phyloP scores from a whole-genome alignment of 1,284 basidiomycete genomes.

The Malassezia nana region DNA sequence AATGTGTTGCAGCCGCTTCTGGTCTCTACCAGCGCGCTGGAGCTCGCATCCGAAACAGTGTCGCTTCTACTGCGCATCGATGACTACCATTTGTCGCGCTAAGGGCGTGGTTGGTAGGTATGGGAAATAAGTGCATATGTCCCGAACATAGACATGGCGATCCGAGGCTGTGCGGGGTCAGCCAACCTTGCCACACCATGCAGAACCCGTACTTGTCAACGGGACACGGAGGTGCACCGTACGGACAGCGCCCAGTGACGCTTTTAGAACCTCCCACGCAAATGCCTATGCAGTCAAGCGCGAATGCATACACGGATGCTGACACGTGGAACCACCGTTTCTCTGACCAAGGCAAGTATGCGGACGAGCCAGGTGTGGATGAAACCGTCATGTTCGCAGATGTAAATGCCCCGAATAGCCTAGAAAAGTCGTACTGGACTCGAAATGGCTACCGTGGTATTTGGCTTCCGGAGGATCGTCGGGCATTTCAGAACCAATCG shows the following conservation, averaged over 20 bases:
- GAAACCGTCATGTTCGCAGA: slow-evolving; percentile 1
- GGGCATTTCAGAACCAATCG: slow-evolving; percentile 29
- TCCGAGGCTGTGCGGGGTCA: background rate
- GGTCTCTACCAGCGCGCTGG: slow-evolving; percentile 88
- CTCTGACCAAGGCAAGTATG: background rate
- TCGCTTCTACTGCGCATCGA: slow-evolving; percentile 91
- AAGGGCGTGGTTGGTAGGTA: background rate
- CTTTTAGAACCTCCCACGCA: slow-evolving; percentile 2
- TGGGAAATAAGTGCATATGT: background rate
- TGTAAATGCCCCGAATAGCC: background rate
- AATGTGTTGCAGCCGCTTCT: slow-evolving; percentile 93
- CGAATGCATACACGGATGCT: background rate
- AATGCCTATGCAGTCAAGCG: background rate
- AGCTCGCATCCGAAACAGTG: slow-evolving; percentile 95
- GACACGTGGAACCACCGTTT: background rate
- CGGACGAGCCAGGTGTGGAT: background rate
- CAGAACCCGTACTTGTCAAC: background rate
- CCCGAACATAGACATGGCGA: background rate
- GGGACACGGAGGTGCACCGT: background rate
- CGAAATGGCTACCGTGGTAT: slow-evolving; percentile 19
- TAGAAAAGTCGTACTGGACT: background rate
- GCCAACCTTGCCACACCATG: background rate
- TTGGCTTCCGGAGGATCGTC: slow-evolving; percentile 36
- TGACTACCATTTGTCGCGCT: slow-evolving; percentile 58
- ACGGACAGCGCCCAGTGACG: background rate